A percentile compares a stretch with the other conserved stretches of the same genome.
These are phyloP conservation scores for Begonia peltatifolia DNA, from an alignment of 306 rosid species.

Conservation along the genomic window DNA sequence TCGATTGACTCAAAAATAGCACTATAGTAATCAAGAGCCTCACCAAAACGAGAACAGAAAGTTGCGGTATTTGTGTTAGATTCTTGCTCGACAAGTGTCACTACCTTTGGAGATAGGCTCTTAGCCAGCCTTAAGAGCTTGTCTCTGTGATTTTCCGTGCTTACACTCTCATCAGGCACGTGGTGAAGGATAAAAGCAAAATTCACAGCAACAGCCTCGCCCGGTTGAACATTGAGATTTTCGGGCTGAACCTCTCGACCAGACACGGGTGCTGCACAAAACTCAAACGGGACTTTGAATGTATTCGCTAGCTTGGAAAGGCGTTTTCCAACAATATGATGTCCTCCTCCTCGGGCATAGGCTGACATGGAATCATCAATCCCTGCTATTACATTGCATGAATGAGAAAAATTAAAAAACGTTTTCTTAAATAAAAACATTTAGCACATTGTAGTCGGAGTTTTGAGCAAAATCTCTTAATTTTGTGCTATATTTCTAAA, in stretches of 20 bases:
- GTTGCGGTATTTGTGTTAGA: slow-evolving; percentile 80
- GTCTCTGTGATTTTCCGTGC: slow-evolving; percentile 75
- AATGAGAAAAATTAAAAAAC: too few species aligned
- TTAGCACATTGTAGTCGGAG: too few species aligned
- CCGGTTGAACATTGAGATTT: slow-evolving; percentile 42
- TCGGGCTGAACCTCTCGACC: slow-evolving; percentile 56
- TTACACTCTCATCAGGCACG: slow-evolving; percentile 93
- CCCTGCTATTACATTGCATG: slow-evolving; percentile 19
- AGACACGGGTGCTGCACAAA: slow-evolving; percentile 57
- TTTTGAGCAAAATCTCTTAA: too few species aligned
- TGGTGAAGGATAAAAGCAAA: slow-evolving; percentile 90
- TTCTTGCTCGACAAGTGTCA: slow-evolving; percentile 97
- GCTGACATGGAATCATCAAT: slow-evolving; percentile 73
- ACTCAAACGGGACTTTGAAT: slow-evolving; percentile 74
- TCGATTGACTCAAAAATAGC: slow-evolving; percentile 96
- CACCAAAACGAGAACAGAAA: slow-evolving; percentile 66
- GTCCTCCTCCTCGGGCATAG: slow-evolving; percentile 89
- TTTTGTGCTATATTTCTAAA: too few species aligned
- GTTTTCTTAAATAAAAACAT: too few species aligned
- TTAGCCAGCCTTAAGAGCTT: slow-evolving; percentile 63
- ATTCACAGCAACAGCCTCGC: slow-evolving; percentile 80
- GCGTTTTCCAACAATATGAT: slow-evolving; percentile 56
- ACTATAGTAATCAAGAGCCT: slow-evolving; percentile 57
- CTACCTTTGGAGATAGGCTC: slow-evolving; percentile 82
- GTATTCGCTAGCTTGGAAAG: slow-evolving; percentile 57